Evolutionary conservation across 2,329 filamentous ascomycete species (phyloP), one percentile per base, ranked within the genome.

Genomic region (Rachicladosporium sp.): DNA sequence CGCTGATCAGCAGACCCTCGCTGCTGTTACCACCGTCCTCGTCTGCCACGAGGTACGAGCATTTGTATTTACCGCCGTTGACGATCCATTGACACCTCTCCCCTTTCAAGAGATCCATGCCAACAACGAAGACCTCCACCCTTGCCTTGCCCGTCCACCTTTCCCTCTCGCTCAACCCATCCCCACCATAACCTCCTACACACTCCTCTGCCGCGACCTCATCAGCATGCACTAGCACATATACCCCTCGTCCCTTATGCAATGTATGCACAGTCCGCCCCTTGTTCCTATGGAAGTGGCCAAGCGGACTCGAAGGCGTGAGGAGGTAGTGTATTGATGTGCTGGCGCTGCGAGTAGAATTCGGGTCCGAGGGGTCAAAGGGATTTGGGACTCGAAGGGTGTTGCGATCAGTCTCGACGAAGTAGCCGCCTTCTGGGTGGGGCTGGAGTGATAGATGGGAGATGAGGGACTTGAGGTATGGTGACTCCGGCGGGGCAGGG

Each of bases 61-160:
- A 72, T 59, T 82, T 83, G 54, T 71, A 83, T 55, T 76, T 74
- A 4, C 74, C 77, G 0, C 78, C 78, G 38, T 80, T 75, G 6
- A 84, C 78, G 43, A 80, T 65, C 78, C 78, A 83, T 55, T 81
- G 76, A 51, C 79, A 46, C 53, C 55, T 70, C 63, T 83, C 79
- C 1, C 77, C 78, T 0, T 52, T 57, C 3, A 61, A 63, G 4
- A 81, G 60, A 52, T 78, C 61, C 9, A 63, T 65, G 0, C 78
- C 79, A 1, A 82, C 79, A 3, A 77, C 56, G 48, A 80, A 82
- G 5, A 65, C 71, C 59, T 82, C 78, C n/a, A 82, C 57, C 10
- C 66, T 59, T 33, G 70, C 70, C 43, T 66, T 66, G 4, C 49
- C 49, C 4, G 42, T 49, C 36, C 49, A 50, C 4, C 50, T 48